phyloP scores from a whole-genome alignment of 2,329 filamentous ascomycete genomes.

The Zymoseptoria ardabiliae region DNA sequence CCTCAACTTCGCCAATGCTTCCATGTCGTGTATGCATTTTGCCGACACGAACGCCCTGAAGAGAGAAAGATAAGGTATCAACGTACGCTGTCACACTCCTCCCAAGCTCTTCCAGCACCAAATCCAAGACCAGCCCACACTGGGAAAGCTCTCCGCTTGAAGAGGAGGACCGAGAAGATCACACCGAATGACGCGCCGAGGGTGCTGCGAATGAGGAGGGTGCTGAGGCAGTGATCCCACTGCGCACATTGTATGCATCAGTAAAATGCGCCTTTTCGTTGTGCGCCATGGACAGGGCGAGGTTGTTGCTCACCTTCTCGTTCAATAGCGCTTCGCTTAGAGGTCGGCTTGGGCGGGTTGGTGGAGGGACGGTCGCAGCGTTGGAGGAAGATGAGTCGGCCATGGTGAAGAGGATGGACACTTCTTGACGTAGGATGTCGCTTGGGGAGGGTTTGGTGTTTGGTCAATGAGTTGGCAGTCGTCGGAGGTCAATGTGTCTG shows the following conservation, averaged over 20 bases:
- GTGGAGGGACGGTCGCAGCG: constrained; percentile 52
- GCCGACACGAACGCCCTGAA: not conserved
- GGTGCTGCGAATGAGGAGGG: constrained; percentile 90
- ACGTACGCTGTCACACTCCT: constrained; percentile 81
- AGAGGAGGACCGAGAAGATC: constrained; percentile 95
- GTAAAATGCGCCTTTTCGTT: constrained; percentile 18
- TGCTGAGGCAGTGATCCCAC: constrained; percentile 99
- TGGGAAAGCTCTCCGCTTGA: constrained; percentile 97
- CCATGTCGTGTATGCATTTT: not conserved
- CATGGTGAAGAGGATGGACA: constrained; percentile 39
- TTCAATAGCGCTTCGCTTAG: constrained; percentile 97
- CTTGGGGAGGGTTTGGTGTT: constrained; percentile 9
- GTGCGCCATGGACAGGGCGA: not conserved
- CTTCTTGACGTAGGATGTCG: not conserved
- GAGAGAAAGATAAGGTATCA: not conserved
- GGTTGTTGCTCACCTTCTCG: constrained; percentile 72
- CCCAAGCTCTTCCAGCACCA: constrained; percentile 91
- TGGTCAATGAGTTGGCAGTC: constrained; percentile 8
- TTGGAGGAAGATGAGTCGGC: constrained; percentile 46
- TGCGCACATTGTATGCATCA: constrained; percentile 34
- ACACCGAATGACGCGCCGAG: constrained; percentile 95
- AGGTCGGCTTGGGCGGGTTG: constrained; percentile 65
- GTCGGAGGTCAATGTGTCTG: not conserved
- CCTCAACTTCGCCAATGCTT: not conserved
- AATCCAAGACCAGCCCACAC: constrained; percentile 93